A percentile compares a stretch with the other conserved stretches of the same genome.
Conservation (phyloP, 805 yeast species). For the Wickerhamomyces pijperi region DNA sequence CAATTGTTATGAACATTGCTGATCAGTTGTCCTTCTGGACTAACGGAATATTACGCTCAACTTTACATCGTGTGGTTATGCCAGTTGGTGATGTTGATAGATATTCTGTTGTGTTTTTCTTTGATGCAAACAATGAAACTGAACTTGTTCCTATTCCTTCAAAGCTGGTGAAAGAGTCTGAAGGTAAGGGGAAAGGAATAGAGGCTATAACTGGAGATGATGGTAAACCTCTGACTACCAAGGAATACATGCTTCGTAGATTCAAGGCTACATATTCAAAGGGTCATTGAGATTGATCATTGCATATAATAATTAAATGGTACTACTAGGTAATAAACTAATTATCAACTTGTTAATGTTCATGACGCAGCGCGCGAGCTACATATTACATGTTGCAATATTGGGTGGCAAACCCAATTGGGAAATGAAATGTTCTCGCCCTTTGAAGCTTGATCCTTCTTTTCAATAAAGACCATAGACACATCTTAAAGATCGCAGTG, state of each 20-base stretch:
- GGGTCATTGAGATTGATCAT: conserved; percentile 15
- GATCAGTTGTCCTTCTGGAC: conserved; percentile 79
- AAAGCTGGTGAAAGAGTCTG: conserved; percentile 23
- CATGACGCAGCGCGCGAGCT: no score
- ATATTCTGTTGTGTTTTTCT: conserved; percentile 69
- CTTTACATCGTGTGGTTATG: conserved; percentile 63
- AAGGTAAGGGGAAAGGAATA: conserved; percentile 23
- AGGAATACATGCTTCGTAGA: conserved; percentile 52
- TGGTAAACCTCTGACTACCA: conserved; percentile 42
- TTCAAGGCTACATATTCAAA: conserved; percentile 48
- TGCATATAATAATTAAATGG: no score
- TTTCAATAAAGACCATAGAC: no score
- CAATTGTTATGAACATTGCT: conserved; percentile 68
- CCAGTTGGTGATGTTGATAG: conserved; percentile 50
- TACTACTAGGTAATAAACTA: no score
- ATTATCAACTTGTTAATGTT: no score
- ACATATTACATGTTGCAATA: no score
- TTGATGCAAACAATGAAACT: conserved; percentile 63
- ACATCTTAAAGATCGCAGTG: no score
- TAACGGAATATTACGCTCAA: conserved; percentile 60
- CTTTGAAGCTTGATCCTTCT: no score
- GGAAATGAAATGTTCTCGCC: no score
- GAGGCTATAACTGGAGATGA: conserved; percentile 33
- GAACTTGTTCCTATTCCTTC: conserved; percentile 67
- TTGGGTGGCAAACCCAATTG: no score